These are phyloP conservation scores for Alternaria postmessia DNA, from an alignment of 2,329 filamentous ascomycete species.

Conservation along the genomic window DNA sequence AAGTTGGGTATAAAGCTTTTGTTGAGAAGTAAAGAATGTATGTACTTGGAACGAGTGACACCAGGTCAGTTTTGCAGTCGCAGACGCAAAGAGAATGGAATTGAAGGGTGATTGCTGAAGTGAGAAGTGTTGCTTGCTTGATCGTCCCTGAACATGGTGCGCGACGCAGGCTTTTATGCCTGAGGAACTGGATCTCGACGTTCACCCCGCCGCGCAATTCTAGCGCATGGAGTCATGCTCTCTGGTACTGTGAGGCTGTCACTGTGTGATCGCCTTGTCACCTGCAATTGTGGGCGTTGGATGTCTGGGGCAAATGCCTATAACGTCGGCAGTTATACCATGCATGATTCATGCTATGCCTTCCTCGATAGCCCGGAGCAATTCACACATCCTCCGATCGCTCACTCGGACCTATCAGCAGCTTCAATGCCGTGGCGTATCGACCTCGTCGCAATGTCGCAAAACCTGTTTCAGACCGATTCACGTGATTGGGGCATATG, in stretches of 20 bases:
- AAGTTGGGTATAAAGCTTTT: background rate
- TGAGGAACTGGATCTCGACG: background rate
- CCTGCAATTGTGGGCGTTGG: background rate
- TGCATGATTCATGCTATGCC: background rate
- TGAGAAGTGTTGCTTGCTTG: slow-evolving; percentile 7
- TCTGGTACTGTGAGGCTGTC: slow-evolving; percentile 3
- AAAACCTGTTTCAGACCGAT: slow-evolving; percentile 10
- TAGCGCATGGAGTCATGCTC: background rate
- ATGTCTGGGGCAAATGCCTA: background rate
- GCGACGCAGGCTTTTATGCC: background rate
- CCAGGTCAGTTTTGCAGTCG: slow-evolving; percentile 42
- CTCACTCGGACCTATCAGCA: background rate
- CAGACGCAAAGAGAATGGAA: slow-evolving; percentile 35
- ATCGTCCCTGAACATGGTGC: background rate
- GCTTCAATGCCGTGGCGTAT: background rate
- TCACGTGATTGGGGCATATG: slow-evolving; percentile 9
- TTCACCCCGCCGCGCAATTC: background rate
- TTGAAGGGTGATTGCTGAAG: slow-evolving; percentile 5
- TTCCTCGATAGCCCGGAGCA: background rate
- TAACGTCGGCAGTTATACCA: background rate
- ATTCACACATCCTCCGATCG: background rate
- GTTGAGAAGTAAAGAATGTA: slow-evolving; percentile 11
- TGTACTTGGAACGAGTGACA: slow-evolving; percentile 35
- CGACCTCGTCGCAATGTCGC: background rate
- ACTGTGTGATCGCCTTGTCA: slow-evolving; percentile 25